Evolutionary conservation across 2,329 filamentous ascomycete genomes (phyloP), one percentile per base, ranked within the genome.

Genomic region (Ambrosiella beaveri): DNA sequence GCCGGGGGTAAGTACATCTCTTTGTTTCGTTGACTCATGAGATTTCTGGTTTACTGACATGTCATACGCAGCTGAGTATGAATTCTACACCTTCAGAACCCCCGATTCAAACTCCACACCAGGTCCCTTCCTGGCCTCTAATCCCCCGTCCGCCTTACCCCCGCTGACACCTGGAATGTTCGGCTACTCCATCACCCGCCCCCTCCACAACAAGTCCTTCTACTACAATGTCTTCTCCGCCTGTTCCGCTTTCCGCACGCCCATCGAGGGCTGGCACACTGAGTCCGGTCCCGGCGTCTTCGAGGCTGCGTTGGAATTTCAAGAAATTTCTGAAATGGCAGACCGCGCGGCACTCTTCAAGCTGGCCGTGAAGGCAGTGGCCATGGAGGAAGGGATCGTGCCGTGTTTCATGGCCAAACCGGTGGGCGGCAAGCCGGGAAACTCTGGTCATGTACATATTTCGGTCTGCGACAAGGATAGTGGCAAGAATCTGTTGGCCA

Each of bases 401-500:
- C 93, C 93, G 0, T 95, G 88, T 70, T 98, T 98, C 75, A 98
- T 98, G 93, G 93, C 93, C 13, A 98, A 98, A 71, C 93, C 93
- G 2, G 83, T 86, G 63, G 80, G 94, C 65, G 89, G 90, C 0
- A 75, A 97, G 0, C 93, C 93, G 0, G 93, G 93, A 52, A 97
- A 97, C 73, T 93, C 86, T 62, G 93, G 93, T 1, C 93, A 98
- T 68, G 91, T 95, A 77, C 93, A 98, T 69, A 76, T 97, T 62
- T 97, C 91, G 0, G 74, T 98, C 8, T 83, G 91, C 15, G 86
- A 91, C 66, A 76, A 79, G 63, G 72, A 79, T n/a, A 57, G 51
- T n/a, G 86, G 87, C 60, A 85, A 84, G 68, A 98, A 98, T 66
- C 77, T 96, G 19, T 85, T 98, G 64, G 81, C 80, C 59, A 81